Conservation (phyloP, 2,329 filamentous ascomycete genomes). For the Ascomycota sp. region DNA sequence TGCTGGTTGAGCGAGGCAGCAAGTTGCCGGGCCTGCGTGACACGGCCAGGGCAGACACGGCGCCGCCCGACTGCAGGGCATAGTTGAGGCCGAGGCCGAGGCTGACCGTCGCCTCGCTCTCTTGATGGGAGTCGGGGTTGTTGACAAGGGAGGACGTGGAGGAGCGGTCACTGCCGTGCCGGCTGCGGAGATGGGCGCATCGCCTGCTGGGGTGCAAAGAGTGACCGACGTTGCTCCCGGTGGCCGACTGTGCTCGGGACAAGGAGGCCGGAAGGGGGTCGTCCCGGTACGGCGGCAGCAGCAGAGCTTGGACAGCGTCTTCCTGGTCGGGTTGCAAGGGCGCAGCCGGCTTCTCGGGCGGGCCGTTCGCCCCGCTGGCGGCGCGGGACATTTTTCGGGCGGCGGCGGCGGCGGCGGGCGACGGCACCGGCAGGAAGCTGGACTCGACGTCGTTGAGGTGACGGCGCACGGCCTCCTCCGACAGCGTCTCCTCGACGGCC, state of each 20-base stretch:
- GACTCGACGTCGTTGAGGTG: slow-evolving; percentile 45
- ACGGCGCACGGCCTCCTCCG: slow-evolving; percentile 30
- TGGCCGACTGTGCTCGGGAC: slow-evolving; percentile 13
- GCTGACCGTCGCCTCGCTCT: slow-evolving; percentile 55
- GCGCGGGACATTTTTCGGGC: slow-evolving; percentile 32
- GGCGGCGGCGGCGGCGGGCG: slow-evolving; percentile 33
- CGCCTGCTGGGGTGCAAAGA: slow-evolving; percentile 23
- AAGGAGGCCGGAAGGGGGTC: slow-evolving; percentile 9
- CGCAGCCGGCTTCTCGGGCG: too few species aligned
- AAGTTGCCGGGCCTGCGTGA: slow-evolving; percentile 29
- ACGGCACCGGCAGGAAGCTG: slow-evolving; percentile 38
- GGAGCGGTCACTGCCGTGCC: slow-evolving; percentile 35
- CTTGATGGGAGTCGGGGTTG: slow-evolving; percentile 31
- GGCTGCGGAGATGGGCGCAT: slow-evolving; percentile 37
- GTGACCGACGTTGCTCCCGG: slow-evolving; percentile 24
- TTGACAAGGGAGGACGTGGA: slow-evolving; percentile 39
- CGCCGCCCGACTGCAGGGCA: slow-evolving; percentile 64
- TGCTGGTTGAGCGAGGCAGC: slow-evolving; percentile 59
- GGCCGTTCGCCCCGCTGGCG: slow-evolving; percentile 24
- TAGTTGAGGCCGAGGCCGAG: slow-evolving; percentile 51
- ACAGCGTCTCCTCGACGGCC: slow-evolving; percentile 21
- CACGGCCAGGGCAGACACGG: slow-evolving; percentile 34
- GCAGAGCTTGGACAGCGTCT: slow-evolving; percentile 7
- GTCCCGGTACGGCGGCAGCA: slow-evolving; percentile 10
- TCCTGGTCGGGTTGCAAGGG: slow-evolving; percentile 10